Base-by-base conservation (phyloP, 345 rosid genomes). In the Crucihimalaya himalaica region DNA sequence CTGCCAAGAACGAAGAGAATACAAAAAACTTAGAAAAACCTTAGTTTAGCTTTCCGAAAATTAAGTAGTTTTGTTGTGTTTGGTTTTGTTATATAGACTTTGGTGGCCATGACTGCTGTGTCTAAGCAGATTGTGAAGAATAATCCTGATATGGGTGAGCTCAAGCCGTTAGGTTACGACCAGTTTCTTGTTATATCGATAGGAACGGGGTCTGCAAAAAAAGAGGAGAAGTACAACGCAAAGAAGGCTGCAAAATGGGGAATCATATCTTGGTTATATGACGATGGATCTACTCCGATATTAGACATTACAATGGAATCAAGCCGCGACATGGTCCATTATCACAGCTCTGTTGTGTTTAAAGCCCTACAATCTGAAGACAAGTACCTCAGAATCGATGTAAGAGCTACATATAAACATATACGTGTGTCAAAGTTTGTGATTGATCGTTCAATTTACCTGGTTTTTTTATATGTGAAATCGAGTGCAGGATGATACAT, bases 211-310 rank as follows among this genome's bases (percentile, higher is more conserved):
- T 71, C 88, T 2, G 28, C 82, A 21, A 81, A 50, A 61, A 66
- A 11, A 0, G 80, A 60, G 15, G 16, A 48, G 23, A 86, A 81
- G 14, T 92, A 83, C 77, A 53, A 28, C 12, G 81, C 92, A 0
- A 71, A 76, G 63, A 79, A 40, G 58, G 79, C 87, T 48, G 77
- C 93, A 0, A 86, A 85, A 47, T 88, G 97, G 96, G 96, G 97
- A 8, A 52, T 83, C 25, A 61, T 85, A 52, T 43, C 68, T 21
- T 92, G 97, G 97, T 20, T 88, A 51, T 80, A 72, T 21, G 58
- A 84, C 7, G n/a, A 80, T 8, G 89, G 86, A 5, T 42, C 79
- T 16, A 77, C 82, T 57, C 96, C 97, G 0, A 15, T 92, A 31
- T 39, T 89, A 6, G 86, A 86, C 59, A 84, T 83, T 42, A 84